Conservation (phyloP, 345 rosid genomes). For the Lumnitzera racemosa region DNA sequence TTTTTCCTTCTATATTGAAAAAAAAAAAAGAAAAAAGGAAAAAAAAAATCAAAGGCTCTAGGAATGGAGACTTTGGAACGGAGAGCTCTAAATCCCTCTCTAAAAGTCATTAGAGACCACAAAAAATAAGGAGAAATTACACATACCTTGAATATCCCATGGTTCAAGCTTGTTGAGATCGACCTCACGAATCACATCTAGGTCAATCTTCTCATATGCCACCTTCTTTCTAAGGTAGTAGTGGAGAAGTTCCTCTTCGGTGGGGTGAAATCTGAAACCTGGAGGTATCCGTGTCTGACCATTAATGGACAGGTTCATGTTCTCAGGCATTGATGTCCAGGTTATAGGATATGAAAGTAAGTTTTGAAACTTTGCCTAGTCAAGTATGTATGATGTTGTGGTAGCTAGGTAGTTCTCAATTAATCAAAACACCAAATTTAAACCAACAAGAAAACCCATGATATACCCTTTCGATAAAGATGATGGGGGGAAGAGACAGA, state of each 20-base stretch:
- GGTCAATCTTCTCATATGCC: slow-evolving; percentile 74
- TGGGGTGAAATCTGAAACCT: slow-evolving; percentile 96
- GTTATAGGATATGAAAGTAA: too few species aligned
- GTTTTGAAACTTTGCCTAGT: too few species aligned
- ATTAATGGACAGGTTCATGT: slow-evolving; percentile 76
- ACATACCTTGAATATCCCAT: slow-evolving; percentile 93
- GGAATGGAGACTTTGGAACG: neutral
- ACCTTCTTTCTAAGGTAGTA: slow-evolving; percentile 92
- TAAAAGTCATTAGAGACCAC: neutral
- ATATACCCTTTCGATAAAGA: too few species aligned
- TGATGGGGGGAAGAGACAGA: too few species aligned
- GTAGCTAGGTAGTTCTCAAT: too few species aligned
- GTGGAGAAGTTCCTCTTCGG: slow-evolving; percentile 94
- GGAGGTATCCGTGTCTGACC: slow-evolving; percentile 97
- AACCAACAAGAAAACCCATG: too few species aligned
- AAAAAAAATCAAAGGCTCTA: neutral
- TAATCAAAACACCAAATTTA: too few species aligned
- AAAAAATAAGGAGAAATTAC: neutral
- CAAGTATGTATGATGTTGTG: too few species aligned
- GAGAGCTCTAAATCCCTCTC: neutral
- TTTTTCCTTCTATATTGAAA: too few species aligned
- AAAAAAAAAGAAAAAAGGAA: neutral
- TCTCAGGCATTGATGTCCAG: slow-evolving; percentile 26
- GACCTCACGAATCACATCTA: slow-evolving; percentile 93
- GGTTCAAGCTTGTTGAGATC: slow-evolving; percentile 99